These are phyloP conservation scores for Colletotrichum coccodes DNA, from an alignment of 2,329 filamentous ascomycete species.

Conservation along the genomic window DNA sequence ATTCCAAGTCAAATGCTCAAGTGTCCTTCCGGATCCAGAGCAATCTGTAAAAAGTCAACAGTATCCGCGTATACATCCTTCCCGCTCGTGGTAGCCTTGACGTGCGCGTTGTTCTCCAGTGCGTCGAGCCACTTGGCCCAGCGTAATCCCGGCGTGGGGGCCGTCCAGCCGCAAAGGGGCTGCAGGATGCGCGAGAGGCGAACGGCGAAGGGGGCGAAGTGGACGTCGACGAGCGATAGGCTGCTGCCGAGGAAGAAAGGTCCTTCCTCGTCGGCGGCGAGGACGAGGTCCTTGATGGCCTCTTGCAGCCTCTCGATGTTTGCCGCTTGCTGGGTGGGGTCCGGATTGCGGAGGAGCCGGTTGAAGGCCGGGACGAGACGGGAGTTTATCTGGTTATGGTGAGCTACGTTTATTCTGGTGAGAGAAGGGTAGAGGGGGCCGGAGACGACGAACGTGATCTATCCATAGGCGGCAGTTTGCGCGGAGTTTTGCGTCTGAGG, in stretches of 20 bases:
- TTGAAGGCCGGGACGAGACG: constrained; percentile 83
- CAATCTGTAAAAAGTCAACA: constrained; percentile 60
- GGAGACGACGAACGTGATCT: constrained; percentile 70
- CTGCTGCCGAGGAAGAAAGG: constrained; percentile 73
- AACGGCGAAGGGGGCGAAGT: constrained; percentile 80
- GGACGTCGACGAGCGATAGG: constrained; percentile 75
- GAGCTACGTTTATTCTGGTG: not conserved
- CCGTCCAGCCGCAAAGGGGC: constrained; percentile 73
- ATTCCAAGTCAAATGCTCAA: not conserved
- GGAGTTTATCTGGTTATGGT: constrained; percentile 70
- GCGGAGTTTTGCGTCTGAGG: constrained; percentile 70
- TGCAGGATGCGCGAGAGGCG: constrained; percentile 73
- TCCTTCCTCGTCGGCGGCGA: constrained; percentile 63
- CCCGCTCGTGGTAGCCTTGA: constrained; percentile 74
- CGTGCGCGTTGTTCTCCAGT: constrained; percentile 70
- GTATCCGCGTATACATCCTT: constrained; percentile 65
- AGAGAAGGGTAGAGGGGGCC: too few species aligned
- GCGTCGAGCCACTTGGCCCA: constrained; percentile 78
- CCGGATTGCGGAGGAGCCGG: constrained; percentile 73
- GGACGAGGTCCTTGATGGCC: constrained; percentile 65
- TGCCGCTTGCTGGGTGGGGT: constrained; percentile 66
- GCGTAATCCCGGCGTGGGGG: constrained; percentile 67
- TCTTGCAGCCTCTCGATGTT: constrained; percentile 70
- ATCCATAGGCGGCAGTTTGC: constrained; percentile 84
- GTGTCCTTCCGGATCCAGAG: constrained; percentile 17